Evolutionary conservation across 345 rosid genomes (phyloP), one percentile per base, ranked within the genome.

Genomic region (Leavenworthia alabamica): DNA sequence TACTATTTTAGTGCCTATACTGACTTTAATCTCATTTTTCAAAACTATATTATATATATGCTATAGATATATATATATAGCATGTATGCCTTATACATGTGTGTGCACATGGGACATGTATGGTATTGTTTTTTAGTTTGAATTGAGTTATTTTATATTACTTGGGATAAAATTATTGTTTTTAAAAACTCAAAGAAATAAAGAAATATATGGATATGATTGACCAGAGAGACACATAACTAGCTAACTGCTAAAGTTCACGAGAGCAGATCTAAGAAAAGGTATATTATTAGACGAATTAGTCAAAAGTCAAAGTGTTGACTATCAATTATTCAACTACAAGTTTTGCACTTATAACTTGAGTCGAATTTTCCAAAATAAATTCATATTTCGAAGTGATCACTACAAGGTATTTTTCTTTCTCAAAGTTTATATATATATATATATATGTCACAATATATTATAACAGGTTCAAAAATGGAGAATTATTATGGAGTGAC

Each of bases 291-390:
- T 31, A 45, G 57, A 70, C 35, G 63, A 62, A 37, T 3, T 39
- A 51, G 74, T 70, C 69, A 51, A 62, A 62, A 46, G 64, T 54
- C 74, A 70, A 62, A 70, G 58, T 62, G 23, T 70, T 70, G 74
- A 70, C 69, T 13, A 70, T 69, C 17, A 44, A 7, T 62, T 45
- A 6, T 24, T 52, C 46, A 43, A 35, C 54, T 16, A 3, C 8
- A 4, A 56, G 43, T 33, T 31, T 42, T 29, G 19, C 56, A 50
- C 24, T 32, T 17, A 50, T 32, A n/a, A 33, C 10, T 41, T 33
- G 29, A 20, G 10, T 23, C 62, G 56, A 58, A 20, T 66, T 36
- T 19, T 43, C 44, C 19, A 36, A 57, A n/a, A 11, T 8, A 20
- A 12, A 22, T 37, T 29, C 51, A 29, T 16, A 41, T 35, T 31